Evolutionary conservation across 805 yeast species (phyloP).

Genomic region (Wickerhamia fluorescens): DNA sequence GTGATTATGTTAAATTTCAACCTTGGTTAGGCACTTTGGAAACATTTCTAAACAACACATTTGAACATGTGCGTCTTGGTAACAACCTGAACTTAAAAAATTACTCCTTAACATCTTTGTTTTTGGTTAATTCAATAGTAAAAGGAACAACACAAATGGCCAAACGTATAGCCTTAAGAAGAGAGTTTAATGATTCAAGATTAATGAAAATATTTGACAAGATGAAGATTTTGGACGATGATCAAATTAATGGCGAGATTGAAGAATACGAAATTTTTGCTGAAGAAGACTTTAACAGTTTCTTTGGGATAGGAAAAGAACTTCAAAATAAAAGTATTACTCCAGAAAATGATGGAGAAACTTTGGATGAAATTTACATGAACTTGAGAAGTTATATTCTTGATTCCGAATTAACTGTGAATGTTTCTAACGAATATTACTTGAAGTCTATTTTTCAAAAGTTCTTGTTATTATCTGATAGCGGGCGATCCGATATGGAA

Average conservation of each 20-base stretch:
- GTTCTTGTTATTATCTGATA: conserved; percentile 18
- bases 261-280: conserved; percentile 32
- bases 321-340: conserved; percentile 7
- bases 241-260: conserved; percentile 27
- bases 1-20: conserved; percentile 30
- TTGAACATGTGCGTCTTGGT: conserved; percentile 8
- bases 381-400: too few species aligned
- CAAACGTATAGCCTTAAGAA: conserved; percentile 23
- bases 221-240: conserved; percentile 22
- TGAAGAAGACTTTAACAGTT: conserved; percentile 31
- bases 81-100: conserved; percentile 24
- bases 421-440: conserved; percentile 5
- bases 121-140: conserved; percentile 28
- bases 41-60: conserved; percentile 25
- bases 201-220: conserved; percentile 30
- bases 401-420: conserved; percentile 3
- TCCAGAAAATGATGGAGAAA: conserved; percentile 31
- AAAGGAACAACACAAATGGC: conserved; percentile 20
- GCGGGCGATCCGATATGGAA: conserved; percentile 17
- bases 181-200: conserved; percentile 31
- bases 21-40: conserved; percentile 37
- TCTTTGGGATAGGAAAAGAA: conserved; percentile 8
- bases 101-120: conserved; percentile 29
- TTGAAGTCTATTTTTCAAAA: conserved; percentile 20
- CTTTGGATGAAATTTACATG: conserved; percentile 8